Conservation (phyloP, 495 filamentous ascomycete species). For the Hyaloscypha variabilis region DNA sequence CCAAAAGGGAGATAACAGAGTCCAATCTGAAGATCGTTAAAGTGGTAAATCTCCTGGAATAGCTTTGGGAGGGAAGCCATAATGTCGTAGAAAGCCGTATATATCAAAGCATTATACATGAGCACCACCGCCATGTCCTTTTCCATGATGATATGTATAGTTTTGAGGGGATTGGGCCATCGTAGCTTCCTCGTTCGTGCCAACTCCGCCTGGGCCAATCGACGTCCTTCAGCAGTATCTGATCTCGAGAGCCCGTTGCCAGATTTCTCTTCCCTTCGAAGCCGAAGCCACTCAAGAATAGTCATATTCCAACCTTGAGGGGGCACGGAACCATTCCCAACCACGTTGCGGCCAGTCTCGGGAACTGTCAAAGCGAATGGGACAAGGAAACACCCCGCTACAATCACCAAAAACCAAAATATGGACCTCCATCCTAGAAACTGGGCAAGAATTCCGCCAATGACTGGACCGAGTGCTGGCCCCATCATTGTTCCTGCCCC, state of each 20-base stretch:
- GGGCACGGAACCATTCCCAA: slow-evolving; percentile 69
- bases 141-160: slow-evolving; percentile 65
- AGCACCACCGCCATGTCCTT: slow-evolving; percentile 61
- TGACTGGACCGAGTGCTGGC: slow-evolving; percentile 51
- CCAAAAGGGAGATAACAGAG: slow-evolving; percentile 65
- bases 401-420: slow-evolving; percentile 75
- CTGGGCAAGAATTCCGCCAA: slow-evolving; percentile 66
- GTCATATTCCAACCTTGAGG: slow-evolving; percentile 57
- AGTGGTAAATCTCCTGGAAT: slow-evolving; percentile 63
- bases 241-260: slow-evolving; percentile 25
- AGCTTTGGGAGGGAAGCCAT: slow-evolving; percentile 39
- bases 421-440: slow-evolving; percentile 71
- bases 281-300: slow-evolving; percentile 42
- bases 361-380: slow-evolving; percentile 58
- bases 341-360: slow-evolving; percentile 71
- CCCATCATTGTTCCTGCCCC: slow-evolving; percentile 45
- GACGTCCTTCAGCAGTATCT: slow-evolving; percentile 22
- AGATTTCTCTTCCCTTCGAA: slow-evolving; percentile 34
- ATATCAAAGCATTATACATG: slow-evolving; percentile 52
- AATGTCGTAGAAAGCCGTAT: slow-evolving; percentile 56
- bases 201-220: slow-evolving; percentile 32
- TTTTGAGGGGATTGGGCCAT: slow-evolving; percentile 72
- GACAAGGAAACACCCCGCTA: slow-evolving; percentile 53
- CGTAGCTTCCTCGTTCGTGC: slow-evolving; percentile 51
- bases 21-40: slow-evolving; percentile 68